phyloP scores from a whole-genome alignment of 495 filamentous ascomycete genomes.

The Elaphomyces granulatus region DNA sequence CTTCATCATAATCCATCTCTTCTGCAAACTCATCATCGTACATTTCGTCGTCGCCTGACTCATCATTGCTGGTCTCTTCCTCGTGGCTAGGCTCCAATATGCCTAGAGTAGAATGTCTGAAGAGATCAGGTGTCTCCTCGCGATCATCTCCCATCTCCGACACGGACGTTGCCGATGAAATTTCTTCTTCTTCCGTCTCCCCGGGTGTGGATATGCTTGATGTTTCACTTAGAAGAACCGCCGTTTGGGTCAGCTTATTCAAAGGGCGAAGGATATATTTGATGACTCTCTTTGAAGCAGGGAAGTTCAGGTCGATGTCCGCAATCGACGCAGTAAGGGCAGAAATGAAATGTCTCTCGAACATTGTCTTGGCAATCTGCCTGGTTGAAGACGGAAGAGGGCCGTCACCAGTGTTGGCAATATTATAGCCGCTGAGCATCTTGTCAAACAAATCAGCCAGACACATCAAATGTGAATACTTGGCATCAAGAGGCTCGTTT shows the following conservation, averaged over 20 bases:
- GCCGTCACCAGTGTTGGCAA: conserved; percentile 28
- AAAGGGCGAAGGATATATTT: conserved; percentile 91
- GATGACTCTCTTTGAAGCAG: conserved; percentile 78
- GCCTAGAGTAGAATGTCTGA: conserved; percentile 87
- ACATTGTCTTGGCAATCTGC: conserved; percentile 87
- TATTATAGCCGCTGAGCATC: conserved; percentile 71
- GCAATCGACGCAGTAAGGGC: conserved; percentile 83
- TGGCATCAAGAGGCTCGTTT: conserved; percentile 65
- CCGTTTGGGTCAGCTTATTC: conserved; percentile 75
- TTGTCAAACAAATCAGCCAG: conserved; percentile 86
- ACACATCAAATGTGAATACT: conserved; percentile 72
- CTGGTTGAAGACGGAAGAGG: conserved; percentile 36
- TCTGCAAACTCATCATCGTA: conserved; percentile 74
- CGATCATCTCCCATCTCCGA: conserved; percentile 78
- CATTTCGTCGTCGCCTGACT: conserved; percentile 71
- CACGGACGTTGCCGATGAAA: conserved; percentile 76
- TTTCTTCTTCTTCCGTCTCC: conserved; percentile 71
- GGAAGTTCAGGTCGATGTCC: conserved; percentile 91
- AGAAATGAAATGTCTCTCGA: conserved; percentile 88
- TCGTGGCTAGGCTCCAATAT: conserved; percentile 80
- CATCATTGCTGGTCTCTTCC: conserved; percentile 51
- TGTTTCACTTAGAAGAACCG: conserved; percentile 62
- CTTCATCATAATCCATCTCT: conserved; percentile 83
- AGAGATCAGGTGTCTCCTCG: conserved; percentile 94
- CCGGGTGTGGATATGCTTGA: conserved; percentile 56